Base-by-base conservation (phyloP, 108 stramenopile species). In the Pseudonitzschia pungens region DNA sequence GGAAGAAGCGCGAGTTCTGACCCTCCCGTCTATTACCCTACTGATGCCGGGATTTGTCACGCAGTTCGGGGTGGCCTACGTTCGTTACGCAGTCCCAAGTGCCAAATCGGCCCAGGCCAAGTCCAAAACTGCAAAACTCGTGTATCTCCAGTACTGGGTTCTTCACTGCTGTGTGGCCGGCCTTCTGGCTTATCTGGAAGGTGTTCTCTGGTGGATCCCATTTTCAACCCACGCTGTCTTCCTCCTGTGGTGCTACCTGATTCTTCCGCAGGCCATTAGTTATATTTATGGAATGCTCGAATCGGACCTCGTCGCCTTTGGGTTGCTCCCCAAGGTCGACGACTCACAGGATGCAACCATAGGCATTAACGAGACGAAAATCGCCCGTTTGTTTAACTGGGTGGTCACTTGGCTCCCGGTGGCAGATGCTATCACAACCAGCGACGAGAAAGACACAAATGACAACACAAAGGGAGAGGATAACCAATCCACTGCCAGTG, bases 11-110 rank as follows among this genome's bases (percentile, higher is more conserved):
- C 78, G 83, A 28, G 81, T 77, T 20, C 72, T 92, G 56, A 31
- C 84, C 22, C 31, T 90, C 29, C 94, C 94, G 32, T 84, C 89
- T 1, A 45, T 91, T 18, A 91, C 89, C n/a, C 62, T 92, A 28
- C 68, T 95, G 18, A 91, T 89, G 84, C 94, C 94, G 7, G 77
- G 89, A 28, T 90, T 90, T 70, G 75, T 89, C 43, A 91, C 94
- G 0, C 57, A 63, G 15, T 92, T 82, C 64, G 94, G 91, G 2
- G 86, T 91, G 27, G 72, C 89, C 24, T 95, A 92, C 68, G 94
- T 87, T 18, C 84, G 87, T 50, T 83, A 77, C 26, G 45, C 91
- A 27, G 80, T 92, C 15, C 94, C 94, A 0, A 66, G 77, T 29
- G 82, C 82, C n/a, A 86, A 83, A 51, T 86, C 86, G 4, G 76